Evolutionary conservation across 2,329 filamentous ascomycete genomes (phyloP).

Genomic region (Sporothrix mexicana): DNA sequence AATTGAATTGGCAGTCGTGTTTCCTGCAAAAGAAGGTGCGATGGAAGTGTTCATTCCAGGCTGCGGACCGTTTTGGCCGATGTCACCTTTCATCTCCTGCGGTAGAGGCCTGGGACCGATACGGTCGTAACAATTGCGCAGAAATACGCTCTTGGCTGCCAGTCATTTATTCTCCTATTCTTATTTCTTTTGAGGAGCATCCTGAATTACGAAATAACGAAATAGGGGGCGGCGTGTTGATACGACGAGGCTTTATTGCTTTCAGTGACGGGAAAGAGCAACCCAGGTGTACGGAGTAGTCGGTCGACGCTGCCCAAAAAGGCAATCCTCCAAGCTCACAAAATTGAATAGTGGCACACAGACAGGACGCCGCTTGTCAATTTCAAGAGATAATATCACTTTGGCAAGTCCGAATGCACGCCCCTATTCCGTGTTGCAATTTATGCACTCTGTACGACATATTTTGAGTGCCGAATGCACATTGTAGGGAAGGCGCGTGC

Average conservation of each 20-base stretch:
- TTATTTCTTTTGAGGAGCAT: not conserved
- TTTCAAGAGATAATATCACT: not conserved
- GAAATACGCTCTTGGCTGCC: not conserved
- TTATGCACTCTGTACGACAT: no score
- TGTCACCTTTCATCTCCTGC: constrained; percentile 24
- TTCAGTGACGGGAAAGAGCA: not conserved
- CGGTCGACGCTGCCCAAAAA: constrained; percentile 20
- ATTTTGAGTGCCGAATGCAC: not conserved
- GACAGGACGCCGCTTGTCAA: not conserved
- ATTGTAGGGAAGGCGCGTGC: not conserved
- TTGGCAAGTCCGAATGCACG: constrained; percentile 2
- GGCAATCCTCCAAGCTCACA: not conserved
- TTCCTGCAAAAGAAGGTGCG: constrained; percentile 10
- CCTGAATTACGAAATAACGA: not conserved
- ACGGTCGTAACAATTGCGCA: constrained; percentile 16
- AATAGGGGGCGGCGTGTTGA: not conserved
- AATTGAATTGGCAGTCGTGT: not conserved
- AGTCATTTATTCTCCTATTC: not conserved
- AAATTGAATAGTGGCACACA: constrained; percentile 11
- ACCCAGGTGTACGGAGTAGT: not conserved
- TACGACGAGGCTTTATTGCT: not conserved
- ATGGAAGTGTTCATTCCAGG: constrained; percentile 11
- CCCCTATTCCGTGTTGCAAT: not conserved
- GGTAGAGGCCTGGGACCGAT: not conserved
- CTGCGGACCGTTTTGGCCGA: constrained; percentile 10